Conservation (phyloP, 129 eudicot genomes). For the Deinandra increscens region DNA sequence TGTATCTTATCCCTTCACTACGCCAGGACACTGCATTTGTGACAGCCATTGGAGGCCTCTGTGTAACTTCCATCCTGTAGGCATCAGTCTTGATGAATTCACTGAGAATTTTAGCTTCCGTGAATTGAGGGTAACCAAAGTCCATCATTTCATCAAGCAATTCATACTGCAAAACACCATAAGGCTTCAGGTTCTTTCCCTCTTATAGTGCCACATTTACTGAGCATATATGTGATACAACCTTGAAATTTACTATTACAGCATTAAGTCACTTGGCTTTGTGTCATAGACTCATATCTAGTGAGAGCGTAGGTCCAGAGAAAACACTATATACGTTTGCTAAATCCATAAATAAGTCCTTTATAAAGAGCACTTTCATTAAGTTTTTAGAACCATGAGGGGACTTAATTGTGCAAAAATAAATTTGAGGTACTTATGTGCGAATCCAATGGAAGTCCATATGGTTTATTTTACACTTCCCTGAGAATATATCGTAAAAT, state of each 20-base stretch:
- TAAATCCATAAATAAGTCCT: not conserved
- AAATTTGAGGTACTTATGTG: not conserved
- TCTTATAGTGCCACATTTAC: not conserved
- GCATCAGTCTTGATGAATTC: slow-evolving; percentile 99
- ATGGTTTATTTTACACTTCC: not conserved
- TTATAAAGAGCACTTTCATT: not conserved
- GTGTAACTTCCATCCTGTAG: slow-evolving; percentile 93
- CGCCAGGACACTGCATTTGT: slow-evolving; percentile 99
- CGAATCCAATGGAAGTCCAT: not conserved
- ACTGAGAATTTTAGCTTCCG: slow-evolving; percentile 97
- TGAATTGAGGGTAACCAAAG: slow-evolving; percentile 97
- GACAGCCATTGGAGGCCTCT: slow-evolving; percentile 99
- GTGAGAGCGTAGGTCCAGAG: not conserved
- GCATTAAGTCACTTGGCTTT: not conserved
- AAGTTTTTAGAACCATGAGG: not conserved
- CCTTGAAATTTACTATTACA: not conserved
- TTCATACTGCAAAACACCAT: slow-evolving; percentile 64
- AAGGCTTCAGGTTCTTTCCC: slow-evolving; percentile 25
- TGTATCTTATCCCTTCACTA: slow-evolving; percentile 93
- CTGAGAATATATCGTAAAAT: not conserved
- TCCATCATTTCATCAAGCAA: slow-evolving; percentile 98
- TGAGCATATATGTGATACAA: not conserved
- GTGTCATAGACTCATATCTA: not conserved
- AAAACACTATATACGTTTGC: not conserved
- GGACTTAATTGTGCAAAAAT: not conserved